Evolutionary conservation across 2,329 filamentous ascomycete species (phyloP), one percentile per base, ranked within the genome.

Genomic region (Fusarium sp.): DNA sequence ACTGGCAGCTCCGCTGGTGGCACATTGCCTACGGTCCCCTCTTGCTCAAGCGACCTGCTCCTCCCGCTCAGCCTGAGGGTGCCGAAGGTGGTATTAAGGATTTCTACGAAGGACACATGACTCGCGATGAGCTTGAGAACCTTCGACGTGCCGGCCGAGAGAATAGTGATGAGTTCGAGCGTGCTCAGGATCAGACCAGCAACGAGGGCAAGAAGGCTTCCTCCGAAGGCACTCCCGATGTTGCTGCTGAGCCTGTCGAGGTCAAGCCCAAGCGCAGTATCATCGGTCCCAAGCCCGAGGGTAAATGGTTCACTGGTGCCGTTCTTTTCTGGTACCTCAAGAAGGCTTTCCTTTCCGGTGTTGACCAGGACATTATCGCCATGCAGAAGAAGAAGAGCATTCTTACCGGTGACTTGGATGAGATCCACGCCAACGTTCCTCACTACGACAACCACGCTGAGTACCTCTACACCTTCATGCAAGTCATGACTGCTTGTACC

Each of bases 1-100:
- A 92, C 80, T 86, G 88, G 86, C 78, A 87, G 72, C 80, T 92
- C 49, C 84, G 84, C 61, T 80, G 83, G 79, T 89, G 81, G 76
- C 81, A 89, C 67, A 80, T 90, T 56, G 67, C 81, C 63, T 73
- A 83, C 26, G 88, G 88, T 0, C 87, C 85, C 21, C 76, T 88
- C 0, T 81, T 89, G 2, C 82, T 87, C 36, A 77, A 75, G 22
- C 83, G 84, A 9, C 78, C 77, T 3, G 75, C 79, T 1, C 77
- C 80, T 0, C 80, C 82, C 6, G 74, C 80, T 67, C 92, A 94
- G 82, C 91, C 89, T 19, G 87, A 93, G 80, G 91, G 91, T 9
- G 78, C 89, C 9, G 91, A 91, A 5, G 79, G 78, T 50, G 80
- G 76, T 9, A 79, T 89, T 38, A 80, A 82, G 57, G 80, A 89